These are phyloP conservation scores for Gigaspora rosea DNA, from an alignment of 192 early-diverging fungal genomes.

Conservation along the genomic window DNA sequence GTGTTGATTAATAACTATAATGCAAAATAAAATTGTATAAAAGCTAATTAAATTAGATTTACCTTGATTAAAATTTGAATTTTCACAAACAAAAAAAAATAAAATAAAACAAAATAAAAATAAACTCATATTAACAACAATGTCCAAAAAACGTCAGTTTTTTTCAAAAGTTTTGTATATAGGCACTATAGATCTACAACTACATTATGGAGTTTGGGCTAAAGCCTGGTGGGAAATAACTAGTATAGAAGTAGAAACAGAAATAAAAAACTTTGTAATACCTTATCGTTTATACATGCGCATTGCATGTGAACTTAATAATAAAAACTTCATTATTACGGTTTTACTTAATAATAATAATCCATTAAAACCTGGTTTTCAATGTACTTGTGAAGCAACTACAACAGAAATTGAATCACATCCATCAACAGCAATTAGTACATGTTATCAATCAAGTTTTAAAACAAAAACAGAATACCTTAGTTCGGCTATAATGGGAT, in stretches of 20 bases:
- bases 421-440: neutral
- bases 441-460: neutral
- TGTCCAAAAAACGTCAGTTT: neutral
- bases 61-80: too few relatives aligned
- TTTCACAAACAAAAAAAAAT: too few relatives aligned
- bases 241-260: neutral
- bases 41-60: too few relatives aligned
- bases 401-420: neutral
- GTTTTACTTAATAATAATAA: neutral
- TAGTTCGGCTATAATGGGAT: neutral
- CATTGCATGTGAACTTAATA: neutral
- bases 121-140: neutral
- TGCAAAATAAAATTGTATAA: too few relatives aligned
- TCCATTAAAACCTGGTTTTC: neutral
- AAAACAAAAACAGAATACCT: neutral
- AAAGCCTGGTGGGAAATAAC: neutral
- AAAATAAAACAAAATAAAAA: too few relatives aligned
- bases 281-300: neutral
- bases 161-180: neutral
- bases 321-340: neutral
- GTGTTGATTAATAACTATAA: too few relatives aligned
- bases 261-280: neutral
- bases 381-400: neutral
- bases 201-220: neutral
- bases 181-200: neutral